phyloP scores from a whole-genome alignment of 2,329 filamentous ascomycete genomes.

The Lachnellula cervina region DNA sequence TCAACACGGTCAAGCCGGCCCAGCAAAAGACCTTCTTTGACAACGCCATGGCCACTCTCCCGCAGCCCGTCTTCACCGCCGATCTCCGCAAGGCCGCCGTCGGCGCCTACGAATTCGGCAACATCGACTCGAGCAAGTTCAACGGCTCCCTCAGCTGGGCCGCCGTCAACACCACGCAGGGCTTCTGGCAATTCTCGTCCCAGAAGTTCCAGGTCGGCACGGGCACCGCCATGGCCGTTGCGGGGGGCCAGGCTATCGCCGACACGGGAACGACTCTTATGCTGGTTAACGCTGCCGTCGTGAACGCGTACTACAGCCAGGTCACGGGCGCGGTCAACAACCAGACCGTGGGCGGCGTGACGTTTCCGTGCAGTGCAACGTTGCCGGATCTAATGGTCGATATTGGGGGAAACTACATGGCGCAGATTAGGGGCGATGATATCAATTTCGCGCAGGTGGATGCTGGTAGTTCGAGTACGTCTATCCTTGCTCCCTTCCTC shows the following conservation, averaged over 20 bases:
- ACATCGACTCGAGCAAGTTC: constrained; percentile 49
- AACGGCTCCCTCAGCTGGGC: constrained; percentile 49
- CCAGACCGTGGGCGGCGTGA: constrained; percentile 32
- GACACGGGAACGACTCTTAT: constrained; percentile 43
- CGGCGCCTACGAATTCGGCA: constrained; percentile 53
- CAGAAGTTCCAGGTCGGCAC: constrained; percentile 42
- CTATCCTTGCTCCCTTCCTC: background rate
- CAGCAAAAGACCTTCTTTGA: constrained; percentile 35
- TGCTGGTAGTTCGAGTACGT: constrained; percentile 43
- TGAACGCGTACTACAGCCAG: constrained; percentile 37
- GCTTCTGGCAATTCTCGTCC: constrained; percentile 54
- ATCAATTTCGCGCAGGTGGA: constrained; percentile 51
- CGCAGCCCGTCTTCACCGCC: constrained; percentile 56
- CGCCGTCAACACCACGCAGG: constrained; percentile 42
- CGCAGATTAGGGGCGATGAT: constrained; percentile 37
- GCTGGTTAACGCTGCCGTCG: constrained; percentile 33
- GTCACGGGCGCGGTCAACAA: constrained; percentile 35
- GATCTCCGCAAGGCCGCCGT: constrained; percentile 43
- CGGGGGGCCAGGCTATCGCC: constrained; percentile 45
- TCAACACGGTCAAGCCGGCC: constrained; percentile 32
- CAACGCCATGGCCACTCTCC: constrained; percentile 28
- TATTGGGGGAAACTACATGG: constrained; percentile 40
- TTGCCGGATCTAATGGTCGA: constrained; percentile 35
- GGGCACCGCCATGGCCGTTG: constrained; percentile 53
- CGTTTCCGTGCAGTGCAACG: constrained; percentile 34